These are phyloP conservation scores for Azolla pinnata DNA, from an alignment of 75 land plant genomes.

Conservation along the genomic window DNA sequence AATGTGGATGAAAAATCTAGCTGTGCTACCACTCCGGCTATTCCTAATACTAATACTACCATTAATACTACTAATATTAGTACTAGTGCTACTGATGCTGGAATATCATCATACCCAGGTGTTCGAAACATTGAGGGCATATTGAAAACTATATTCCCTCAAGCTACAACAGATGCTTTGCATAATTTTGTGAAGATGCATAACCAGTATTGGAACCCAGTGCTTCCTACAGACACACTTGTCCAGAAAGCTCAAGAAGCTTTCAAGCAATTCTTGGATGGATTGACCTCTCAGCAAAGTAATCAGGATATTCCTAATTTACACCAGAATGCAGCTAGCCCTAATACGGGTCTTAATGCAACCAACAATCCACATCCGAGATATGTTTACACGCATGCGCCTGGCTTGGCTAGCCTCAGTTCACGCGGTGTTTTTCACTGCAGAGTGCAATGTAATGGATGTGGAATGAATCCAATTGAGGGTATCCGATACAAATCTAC, in stretches of 20 bases:
- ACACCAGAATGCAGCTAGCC: too few species aligned
- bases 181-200: neutral
- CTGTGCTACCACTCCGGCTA: too few species aligned
- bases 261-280: slow-evolving; percentile 1
- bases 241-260: neutral
- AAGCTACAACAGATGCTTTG: neutral
- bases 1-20: too few species aligned
- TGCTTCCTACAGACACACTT: neutral
- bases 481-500: slow-evolving; percentile 74
- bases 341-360: neutral
- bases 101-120: too few species aligned
- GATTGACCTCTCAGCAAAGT: too few species aligned
- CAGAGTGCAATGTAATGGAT: slow-evolving; percentile 72
- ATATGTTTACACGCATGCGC: neutral
- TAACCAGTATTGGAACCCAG: neutral
- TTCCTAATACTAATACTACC: too few species aligned
- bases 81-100: too few species aligned
- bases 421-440: slow-evolving; percentile 24
- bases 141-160: neutral
- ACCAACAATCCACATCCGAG: neutral
- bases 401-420: neutral
- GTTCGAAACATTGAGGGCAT: neutral
- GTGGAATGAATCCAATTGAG: slow-evolving; percentile 70
- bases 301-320: too few species aligned
- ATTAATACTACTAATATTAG: too few species aligned